Conservation (phyloP, 345 rosid genomes). For the Acer yangbiense region DNA sequence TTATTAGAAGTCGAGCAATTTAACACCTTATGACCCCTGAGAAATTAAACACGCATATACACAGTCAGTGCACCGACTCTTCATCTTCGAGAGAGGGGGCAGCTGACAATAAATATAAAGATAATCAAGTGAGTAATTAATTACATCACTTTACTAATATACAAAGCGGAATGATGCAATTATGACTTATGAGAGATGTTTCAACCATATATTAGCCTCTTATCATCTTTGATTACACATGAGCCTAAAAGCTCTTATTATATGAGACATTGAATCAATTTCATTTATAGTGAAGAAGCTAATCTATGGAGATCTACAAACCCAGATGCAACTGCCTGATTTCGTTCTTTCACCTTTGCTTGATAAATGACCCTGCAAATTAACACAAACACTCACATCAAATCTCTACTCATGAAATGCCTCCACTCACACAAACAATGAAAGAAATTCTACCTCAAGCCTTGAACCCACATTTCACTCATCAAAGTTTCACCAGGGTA, state of each 20-base stretch:
- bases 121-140: no score
- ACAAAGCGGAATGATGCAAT: neutral
- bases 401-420: neutral
- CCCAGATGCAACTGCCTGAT: constrained; percentile 63
- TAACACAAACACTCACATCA: neutral
- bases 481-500: constrained; percentile 82
- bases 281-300: constrained; percentile 47
- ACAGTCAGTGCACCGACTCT: neutral
- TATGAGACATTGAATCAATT: neutral
- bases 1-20: neutral
- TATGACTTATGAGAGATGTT: no score
- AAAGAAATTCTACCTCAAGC: constrained; percentile 51
- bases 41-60: neutral
- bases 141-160: neutral
- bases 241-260: neutral
- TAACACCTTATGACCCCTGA: neutral
- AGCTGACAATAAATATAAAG: neutral
- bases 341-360: constrained; percentile 65
- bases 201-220: no score
- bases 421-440: neutral
- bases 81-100: neutral
- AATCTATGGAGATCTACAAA: constrained; percentile 53
- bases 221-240: no score
- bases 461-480: constrained; percentile 90
- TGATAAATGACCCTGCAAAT: constrained; percentile 68